Base-by-base conservation (phyloP, 208 protist species). In the Perkinsela sp. region DNA sequence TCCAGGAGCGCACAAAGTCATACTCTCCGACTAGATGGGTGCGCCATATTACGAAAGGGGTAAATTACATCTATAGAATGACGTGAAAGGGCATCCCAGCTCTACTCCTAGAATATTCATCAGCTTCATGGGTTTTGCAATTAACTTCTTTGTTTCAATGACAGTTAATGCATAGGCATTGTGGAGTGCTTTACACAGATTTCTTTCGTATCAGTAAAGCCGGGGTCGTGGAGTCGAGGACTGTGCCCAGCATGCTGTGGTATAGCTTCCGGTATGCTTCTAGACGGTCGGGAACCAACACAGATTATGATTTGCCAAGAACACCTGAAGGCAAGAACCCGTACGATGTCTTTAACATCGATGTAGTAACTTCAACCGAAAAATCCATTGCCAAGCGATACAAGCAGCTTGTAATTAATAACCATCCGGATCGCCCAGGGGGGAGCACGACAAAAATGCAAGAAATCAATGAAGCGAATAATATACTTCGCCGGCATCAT, bases 401-500 rank as follows among this genome's bases (percentile, higher is more conserved):
- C 68, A 77, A 84, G 30, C 76, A 79, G 13, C 76, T 92, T 67
- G 87, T 90, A 28, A 78, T 88, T 67, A 76, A 85, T 70, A 81
- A 86, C 69, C 87, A 92, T 74, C 87, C 87, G 30, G 87, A 92
- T 70, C 75, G 82, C 69, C 85, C 83, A n/a, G 85, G 83, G 31
- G 87, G 87, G 30, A 88, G 81, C 28, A 88, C 81, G n/a, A 83
- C 88, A 67, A 83, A 81, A 71, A 92, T 92, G 87, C 78, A 83
- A 0, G 85, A 92, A 73, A 75, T 89, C 31, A 92, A 92, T 71
- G 68, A 84, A 30, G 87, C 87, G 0, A 81, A 92, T 78, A 85
- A 82, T 66, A 92, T 92, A 70, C 70, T 88, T 29, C 90, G 89
- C 73, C 83, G 89, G 66, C 71, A 92, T 68, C 87, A 92, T 72